Evolutionary conservation across 805 yeast genomes (phyloP).

Genomic region (Cyberlindnera veronae): DNA sequence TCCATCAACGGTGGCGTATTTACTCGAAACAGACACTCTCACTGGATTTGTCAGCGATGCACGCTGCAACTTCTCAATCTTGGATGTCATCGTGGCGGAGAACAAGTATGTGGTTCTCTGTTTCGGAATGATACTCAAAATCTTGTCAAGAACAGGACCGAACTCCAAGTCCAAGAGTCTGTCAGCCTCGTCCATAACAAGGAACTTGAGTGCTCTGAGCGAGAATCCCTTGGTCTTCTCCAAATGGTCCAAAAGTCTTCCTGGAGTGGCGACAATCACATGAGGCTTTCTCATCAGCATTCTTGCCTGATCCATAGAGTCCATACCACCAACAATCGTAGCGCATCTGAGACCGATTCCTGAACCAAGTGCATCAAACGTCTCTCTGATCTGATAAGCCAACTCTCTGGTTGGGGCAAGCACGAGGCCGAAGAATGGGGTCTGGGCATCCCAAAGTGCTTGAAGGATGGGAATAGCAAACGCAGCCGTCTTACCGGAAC

Average conservation of each 20-base stretch:
- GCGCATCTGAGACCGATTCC: constrained; percentile 88
- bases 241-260: constrained; percentile 88
- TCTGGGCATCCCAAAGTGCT: constrained; percentile 83
- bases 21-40: constrained; percentile 82
- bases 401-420: constrained; percentile 83
- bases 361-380: constrained; percentile 90
- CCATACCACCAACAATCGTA: constrained; percentile 97
- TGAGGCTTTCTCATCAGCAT: constrained; percentile 94
- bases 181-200: constrained; percentile 98
- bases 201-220: constrained; percentile 68
- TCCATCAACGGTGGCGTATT: constrained; percentile 93
- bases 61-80: constrained; percentile 90
- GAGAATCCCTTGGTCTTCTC: constrained; percentile 90
- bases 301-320: constrained; percentile 95
- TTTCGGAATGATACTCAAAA: constrained; percentile 77
- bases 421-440: constrained; percentile 85
- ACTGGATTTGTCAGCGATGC: constrained; percentile 90
- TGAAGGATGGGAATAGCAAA: constrained; percentile 95
- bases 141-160: constrained; percentile 89
- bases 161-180: constrained; percentile 93
- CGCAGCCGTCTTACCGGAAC: constrained; percentile 98
- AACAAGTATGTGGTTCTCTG: constrained; percentile 82
- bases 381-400: constrained; percentile 87
- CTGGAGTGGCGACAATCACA: constrained; percentile 93
- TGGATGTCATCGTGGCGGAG: constrained; percentile 96